phyloP scores from a whole-genome alignment of 257 asterid species.

The Solanum paucissectum region DNA sequence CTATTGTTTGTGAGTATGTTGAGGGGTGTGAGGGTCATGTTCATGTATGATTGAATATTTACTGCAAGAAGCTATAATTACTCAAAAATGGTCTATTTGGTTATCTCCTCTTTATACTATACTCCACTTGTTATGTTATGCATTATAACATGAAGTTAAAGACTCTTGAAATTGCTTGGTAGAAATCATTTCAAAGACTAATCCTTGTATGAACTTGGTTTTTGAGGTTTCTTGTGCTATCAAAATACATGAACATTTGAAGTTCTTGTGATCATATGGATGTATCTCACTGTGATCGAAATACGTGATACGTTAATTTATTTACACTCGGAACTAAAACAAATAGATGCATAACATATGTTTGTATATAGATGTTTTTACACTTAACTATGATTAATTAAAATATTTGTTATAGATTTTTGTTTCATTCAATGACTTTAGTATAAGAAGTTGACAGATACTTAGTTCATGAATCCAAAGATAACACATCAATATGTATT shows the following conservation, averaged over 20 bases:
- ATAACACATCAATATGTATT: neutral
- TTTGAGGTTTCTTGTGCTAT: neutral
- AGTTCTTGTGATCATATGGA: neutral
- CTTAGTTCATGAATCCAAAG: neutral
- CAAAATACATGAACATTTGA: neutral
- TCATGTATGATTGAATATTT: neutral
- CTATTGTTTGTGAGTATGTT: neutral
- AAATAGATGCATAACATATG: neutral
- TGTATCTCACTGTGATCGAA: neutral
- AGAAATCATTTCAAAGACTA: neutral
- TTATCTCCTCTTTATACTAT: neutral
- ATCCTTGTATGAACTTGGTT: neutral
- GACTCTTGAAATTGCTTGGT: neutral
- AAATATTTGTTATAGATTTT: neutral
- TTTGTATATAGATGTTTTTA: neutral
- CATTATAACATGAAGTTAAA: neutral
- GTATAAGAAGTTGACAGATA: neutral
- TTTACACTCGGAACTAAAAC: neutral
- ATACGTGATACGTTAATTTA: neutral
- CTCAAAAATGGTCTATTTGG: neutral
- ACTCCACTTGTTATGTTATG: neutral
- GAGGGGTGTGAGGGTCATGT: neutral
- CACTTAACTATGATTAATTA: neutral
- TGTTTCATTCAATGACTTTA: neutral
- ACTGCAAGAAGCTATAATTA: neutral